Base-by-base conservation (phyloP, 495 filamentous ascomycete species). In the Xylaria longipes region DNA sequence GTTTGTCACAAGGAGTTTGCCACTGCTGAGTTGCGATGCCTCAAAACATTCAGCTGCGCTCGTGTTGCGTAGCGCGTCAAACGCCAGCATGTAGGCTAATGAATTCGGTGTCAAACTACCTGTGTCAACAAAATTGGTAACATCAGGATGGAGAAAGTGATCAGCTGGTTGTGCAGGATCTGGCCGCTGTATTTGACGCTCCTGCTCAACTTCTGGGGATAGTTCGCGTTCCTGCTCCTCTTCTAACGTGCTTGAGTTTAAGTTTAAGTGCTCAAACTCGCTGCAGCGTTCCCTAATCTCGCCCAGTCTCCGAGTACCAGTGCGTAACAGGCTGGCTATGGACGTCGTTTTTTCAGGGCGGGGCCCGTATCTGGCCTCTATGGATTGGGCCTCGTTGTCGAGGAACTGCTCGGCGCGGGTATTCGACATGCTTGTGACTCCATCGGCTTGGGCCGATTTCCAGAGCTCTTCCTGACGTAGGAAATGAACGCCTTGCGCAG, bases 211-310 rank as follows among this genome's bases (percentile, higher is more conserved):
- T 71, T 93, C 90, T 2, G 87, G 88, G 0, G 87, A 84, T 0
- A 93, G 81, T 72, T 94, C 90, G 0, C 91, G 84, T 75, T 93
- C 91, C 64, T 92, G 90, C 73, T 93, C 91, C 75, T 94, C 90
- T 17, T 91, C 82, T 3, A 92, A 79, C 0, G 79, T 76, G 0
- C 84, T 81, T 2, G 79, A 76, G 11, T 73, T 52, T 50, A 84
- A 70, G 9, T 80, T 64, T 0, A 77, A 35, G 6, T 80, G 74
- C 1, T 76, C 79, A 66, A 89, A 89, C 48, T 87, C 78, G 27
- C 65, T 48, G 70, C 86, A 89, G 20, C 83, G 80, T 3, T 76
- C 67, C 1, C 65, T 27, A 25, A 87, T 88, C 17, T 71, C 73
- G 7, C 14, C 60, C 20, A 74, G 60, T 71, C 75, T 41, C 20